Conservation (phyloP, 805 yeast genomes). For the Yamadazyma scolyti region DNA sequence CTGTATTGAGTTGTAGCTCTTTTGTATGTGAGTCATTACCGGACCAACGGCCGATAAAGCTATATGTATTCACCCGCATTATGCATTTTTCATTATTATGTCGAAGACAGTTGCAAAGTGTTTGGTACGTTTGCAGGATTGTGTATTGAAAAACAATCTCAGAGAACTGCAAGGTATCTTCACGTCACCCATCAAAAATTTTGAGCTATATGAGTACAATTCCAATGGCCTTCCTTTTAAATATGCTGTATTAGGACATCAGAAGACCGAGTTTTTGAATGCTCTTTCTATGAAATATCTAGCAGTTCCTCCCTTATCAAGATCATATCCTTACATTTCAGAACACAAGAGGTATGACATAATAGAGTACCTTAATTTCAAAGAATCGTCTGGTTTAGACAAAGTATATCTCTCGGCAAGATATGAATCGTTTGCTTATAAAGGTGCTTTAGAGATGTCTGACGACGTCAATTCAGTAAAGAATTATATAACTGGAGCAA, state of each 20-base stretch:
- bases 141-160: slow-evolving; percentile 8
- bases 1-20: no score
- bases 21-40: no score
- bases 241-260: slow-evolving; percentile 37
- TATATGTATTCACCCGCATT: no score
- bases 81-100: no score
- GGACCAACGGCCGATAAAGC: no score
- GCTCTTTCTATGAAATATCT: slow-evolving; percentile 54
- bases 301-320: slow-evolving; percentile 48
- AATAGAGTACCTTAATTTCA: slow-evolving; percentile 31
- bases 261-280: slow-evolving; percentile 52
- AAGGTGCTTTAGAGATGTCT: slow-evolving; percentile 55
- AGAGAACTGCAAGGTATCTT: slow-evolving; percentile 12
- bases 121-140: slow-evolving; percentile 9
- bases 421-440: slow-evolving; percentile 67
- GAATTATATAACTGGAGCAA: slow-evolving; percentile 54
- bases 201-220: slow-evolving; percentile 18
- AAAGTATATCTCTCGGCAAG: slow-evolving; percentile 81
- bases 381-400: slow-evolving; percentile 33
- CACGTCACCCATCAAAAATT: slow-evolving; percentile 20
- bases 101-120: no score
- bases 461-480: slow-evolving; percentile 66
- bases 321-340: slow-evolving; percentile 52
- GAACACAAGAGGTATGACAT: slow-evolving; percentile 23
- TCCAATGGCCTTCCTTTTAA: slow-evolving; percentile 13